Percentiles rank a stretch among this genome's conserved stretches.
These are phyloP conservation scores for Dorcoceras hygrometricum DNA, from an alignment of 257 asterid genomes.

Conservation along the genomic window DNA sequence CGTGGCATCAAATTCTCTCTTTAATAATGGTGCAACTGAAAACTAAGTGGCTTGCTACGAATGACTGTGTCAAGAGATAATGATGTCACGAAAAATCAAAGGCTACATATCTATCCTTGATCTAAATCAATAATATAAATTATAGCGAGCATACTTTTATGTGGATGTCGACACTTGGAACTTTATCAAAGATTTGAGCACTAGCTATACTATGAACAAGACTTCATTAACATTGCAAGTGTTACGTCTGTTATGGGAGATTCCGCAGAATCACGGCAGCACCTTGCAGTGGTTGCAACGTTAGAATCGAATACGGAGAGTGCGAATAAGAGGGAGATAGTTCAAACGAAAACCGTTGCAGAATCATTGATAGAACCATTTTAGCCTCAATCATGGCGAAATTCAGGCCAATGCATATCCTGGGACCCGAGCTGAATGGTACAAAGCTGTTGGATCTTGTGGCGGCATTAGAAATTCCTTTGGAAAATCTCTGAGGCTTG, in stretches of 20 bases:
- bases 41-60: too few species aligned
- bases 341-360: neutral
- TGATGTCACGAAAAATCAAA: neutral
- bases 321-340: neutral
- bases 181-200: too few species aligned
- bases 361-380: neutral
- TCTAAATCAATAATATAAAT: too few species aligned
- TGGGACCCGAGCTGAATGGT: conserved; percentile 28
- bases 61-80: too few species aligned
- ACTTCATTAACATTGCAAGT: too few species aligned
- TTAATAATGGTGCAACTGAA: too few species aligned
- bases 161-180: too few species aligned
- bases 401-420: neutral
- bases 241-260: neutral
- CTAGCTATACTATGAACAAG: too few species aligned
- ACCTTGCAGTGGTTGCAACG: neutral
- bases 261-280: neutral
- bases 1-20: neutral
- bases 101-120: too few species aligned
- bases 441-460: conserved; percentile 22
- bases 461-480: conserved; percentile 31
- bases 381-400: neutral
- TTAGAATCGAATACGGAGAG: neutral
- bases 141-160: too few species aligned
- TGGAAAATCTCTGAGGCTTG: conserved; percentile 37